Evolutionary conservation across 2,329 filamentous ascomycete species (phyloP).

Genomic region (Colletotrichum tofieldiae): DNA sequence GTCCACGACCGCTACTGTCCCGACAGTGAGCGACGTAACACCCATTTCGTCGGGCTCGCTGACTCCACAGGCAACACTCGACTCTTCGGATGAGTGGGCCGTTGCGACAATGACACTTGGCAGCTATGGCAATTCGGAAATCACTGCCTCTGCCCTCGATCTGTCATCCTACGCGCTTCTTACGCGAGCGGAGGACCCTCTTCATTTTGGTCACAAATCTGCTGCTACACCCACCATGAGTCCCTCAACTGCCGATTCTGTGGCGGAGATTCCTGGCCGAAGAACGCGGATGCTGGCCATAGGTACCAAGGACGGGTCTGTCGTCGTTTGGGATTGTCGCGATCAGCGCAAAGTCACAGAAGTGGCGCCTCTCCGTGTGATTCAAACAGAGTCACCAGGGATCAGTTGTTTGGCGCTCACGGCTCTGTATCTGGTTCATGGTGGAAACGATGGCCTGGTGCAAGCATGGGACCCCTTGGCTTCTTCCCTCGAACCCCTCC

Average conservation of each 20-base stretch:
- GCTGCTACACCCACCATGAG: slow-evolving; percentile 61
- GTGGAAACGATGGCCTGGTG: slow-evolving; percentile 93
- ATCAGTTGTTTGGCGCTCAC: slow-evolving; percentile 88
- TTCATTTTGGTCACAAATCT: slow-evolving; percentile 66
- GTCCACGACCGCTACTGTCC: not conserved
- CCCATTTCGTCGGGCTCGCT: slow-evolving; percentile 31
- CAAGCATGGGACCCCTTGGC: slow-evolving; percentile 97
- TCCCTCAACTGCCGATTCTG: slow-evolving; percentile 52
- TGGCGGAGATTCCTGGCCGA: slow-evolving; percentile 83
- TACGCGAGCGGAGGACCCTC: slow-evolving; percentile 84
- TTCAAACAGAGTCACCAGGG: slow-evolving; percentile 91
- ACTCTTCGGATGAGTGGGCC: slow-evolving; percentile 41
- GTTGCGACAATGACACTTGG: slow-evolving; percentile 28
- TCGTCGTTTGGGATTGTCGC: slow-evolving; percentile 90
- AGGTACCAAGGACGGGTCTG: slow-evolving; percentile 83
- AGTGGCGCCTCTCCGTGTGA: slow-evolving; percentile 81
- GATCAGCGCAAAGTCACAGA: slow-evolving; percentile 73
- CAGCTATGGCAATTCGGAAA: slow-evolving; percentile 67
- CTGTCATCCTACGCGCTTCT: slow-evolving; percentile 80
- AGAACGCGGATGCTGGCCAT: slow-evolving; percentile 85
- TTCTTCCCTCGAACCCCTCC: slow-evolving; percentile 82
- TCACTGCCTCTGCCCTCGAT: slow-evolving; percentile 83
- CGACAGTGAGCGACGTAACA: slow-evolving; percentile 19
- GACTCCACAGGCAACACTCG: slow-evolving; percentile 33
- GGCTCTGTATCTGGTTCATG: slow-evolving; percentile 90